phyloP scores from a whole-genome alignment of 768 basidiomycete species.

The Pleurotus tuber-regium region DNA sequence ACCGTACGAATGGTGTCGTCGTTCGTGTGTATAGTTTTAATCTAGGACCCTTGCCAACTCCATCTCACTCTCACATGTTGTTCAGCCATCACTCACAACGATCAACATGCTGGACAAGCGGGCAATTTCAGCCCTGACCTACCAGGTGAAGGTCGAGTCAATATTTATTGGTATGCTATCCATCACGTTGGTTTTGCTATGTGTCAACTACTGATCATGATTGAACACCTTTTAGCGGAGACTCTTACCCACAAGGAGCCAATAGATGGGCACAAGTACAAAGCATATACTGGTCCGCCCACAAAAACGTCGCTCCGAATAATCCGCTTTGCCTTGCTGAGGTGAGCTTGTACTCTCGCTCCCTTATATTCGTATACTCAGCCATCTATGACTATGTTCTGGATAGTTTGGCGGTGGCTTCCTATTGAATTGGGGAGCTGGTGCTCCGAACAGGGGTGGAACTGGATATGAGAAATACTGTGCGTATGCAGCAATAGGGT shows the following conservation, averaged over 20 bases:
- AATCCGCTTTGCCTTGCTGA: slow-evolving; percentile 52
- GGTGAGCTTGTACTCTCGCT: slow-evolving; percentile 21
- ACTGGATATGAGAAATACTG: slow-evolving; percentile 53
- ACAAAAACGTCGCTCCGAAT: slow-evolving; percentile 39
- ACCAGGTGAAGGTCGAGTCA: slow-evolving; percentile 39
- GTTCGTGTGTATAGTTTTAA: slow-evolving; percentile 42
- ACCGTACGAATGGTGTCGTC: slow-evolving; percentile 43
- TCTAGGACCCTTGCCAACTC: no score
- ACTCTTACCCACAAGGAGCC: slow-evolving; percentile 49
- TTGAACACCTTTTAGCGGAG: slow-evolving; percentile 42
- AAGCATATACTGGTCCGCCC: slow-evolving; percentile 43
- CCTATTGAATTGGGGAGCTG: slow-evolving; percentile 42
- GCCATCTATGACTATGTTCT: background rate
- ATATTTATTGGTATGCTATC: slow-evolving; percentile 42
- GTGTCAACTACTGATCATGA: no score
- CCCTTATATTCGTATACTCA: background rate
- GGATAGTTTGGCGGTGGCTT: slow-evolving; percentile 48
- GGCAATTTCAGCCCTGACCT: slow-evolving; percentile 51
- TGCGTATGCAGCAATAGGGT: no score
- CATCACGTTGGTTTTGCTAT: background rate
- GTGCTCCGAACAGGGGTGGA: slow-evolving; percentile 31
- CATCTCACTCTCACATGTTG: no score
- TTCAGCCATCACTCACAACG: slow-evolving; percentile 48
- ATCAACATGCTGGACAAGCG: slow-evolving; percentile 43
- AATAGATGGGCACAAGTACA: slow-evolving; percentile 50